Conservation (phyloP, 208 protist species). For the Lotmaria passim region DNA sequence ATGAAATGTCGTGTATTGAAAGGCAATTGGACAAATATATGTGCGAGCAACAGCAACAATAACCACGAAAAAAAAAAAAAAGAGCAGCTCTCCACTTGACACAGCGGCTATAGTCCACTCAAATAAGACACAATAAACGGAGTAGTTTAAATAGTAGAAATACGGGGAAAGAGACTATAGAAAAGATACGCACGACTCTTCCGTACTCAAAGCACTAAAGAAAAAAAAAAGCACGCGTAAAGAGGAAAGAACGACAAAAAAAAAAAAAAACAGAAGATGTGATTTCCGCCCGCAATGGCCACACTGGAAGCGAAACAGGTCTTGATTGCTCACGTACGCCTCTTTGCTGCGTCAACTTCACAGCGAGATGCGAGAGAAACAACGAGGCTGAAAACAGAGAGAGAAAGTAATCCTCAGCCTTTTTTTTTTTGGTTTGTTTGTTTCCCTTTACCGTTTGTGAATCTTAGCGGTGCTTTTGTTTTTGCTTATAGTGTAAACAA, state of each 20-base stretch:
- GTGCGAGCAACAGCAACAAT: conserved; percentile 1
- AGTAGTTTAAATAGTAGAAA: neutral
- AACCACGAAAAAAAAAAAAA: neutral
- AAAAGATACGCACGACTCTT: neutral
- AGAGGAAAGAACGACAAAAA: neutral
- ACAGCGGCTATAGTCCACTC: too few relatives aligned
- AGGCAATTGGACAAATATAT: too few relatives aligned
- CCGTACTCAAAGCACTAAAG: neutral
- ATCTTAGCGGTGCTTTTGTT: too few relatives aligned
- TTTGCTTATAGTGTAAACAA: too few relatives aligned
- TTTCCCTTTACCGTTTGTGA: neutral
- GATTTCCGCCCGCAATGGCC: too few relatives aligned
- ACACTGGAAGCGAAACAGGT: too few relatives aligned
- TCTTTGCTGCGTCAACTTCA: too few relatives aligned
- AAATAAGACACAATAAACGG: too few relatives aligned
- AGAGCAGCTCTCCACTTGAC: neutral
- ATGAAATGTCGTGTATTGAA: too few relatives aligned
- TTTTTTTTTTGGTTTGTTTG: neutral
- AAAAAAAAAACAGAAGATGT: too few relatives aligned
- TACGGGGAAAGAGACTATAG: neutral
- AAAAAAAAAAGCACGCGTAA: neutral
- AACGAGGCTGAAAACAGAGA: neutral
- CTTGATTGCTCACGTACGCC: too few relatives aligned
- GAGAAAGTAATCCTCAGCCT: neutral
- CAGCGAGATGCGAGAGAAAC: neutral